phyloP scores from a whole-genome alignment of 1,284 basidiomycete genomes.

The Neotropicomus parvogracilis region DNA sequence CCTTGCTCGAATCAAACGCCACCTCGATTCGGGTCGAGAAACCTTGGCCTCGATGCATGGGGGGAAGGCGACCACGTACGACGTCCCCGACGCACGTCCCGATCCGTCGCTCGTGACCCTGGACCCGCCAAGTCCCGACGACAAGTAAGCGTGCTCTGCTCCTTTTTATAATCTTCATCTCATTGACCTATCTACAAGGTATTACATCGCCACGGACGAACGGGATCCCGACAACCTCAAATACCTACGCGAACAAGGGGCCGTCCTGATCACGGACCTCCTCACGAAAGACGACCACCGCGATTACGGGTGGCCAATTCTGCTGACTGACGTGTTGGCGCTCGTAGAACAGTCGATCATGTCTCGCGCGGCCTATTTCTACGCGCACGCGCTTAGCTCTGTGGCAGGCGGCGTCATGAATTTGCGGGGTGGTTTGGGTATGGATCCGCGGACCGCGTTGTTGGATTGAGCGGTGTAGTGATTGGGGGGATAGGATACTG shows the following conservation, averaged over 20 bases:
- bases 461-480: constrained; percentile 26
- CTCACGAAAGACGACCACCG: constrained; percentile 40
- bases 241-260: constrained; percentile 37
- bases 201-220: constrained; percentile 49
- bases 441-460: constrained; percentile 37
- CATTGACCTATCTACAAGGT: constrained; percentile 26
- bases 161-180: neutral
- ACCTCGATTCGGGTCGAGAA: constrained; percentile 32
- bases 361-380: constrained; percentile 40
- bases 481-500: neutral
- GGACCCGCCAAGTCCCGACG: constrained; percentile 26
- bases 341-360: constrained; percentile 44
- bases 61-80: constrained; percentile 20
- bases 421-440: constrained; percentile 37
- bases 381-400: constrained; percentile 43
- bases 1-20: constrained; percentile 36
- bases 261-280: constrained; percentile 41
- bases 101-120: constrained; percentile 23
- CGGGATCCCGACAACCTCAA: constrained; percentile 34
- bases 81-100: constrained; percentile 26
- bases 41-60: constrained; percentile 26
- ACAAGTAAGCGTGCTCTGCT: constrained; percentile 18
- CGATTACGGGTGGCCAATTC: constrained; percentile 40
- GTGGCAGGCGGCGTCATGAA: constrained; percentile 44
- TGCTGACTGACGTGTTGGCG: constrained; percentile 44